These are phyloP conservation scores for Collybia sordida DNA, from an alignment of 768 basidiomycete species.

Conservation along the genomic window DNA sequence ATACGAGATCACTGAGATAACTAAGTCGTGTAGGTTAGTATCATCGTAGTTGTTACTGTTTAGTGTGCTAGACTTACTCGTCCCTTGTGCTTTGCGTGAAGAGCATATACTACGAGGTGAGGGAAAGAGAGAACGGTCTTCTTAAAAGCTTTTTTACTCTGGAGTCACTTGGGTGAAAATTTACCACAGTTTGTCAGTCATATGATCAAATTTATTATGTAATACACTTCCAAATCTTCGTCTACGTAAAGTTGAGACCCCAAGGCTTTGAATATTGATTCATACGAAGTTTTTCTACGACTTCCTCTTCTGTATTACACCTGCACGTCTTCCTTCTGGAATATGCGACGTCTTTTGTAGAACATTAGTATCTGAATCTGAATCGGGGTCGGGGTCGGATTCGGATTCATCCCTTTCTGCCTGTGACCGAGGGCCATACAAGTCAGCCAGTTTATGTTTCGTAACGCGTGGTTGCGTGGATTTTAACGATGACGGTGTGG, in stretches of 20 bases:
- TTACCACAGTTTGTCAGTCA: not conserved
- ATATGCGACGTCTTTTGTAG: slow-evolving; percentile 51
- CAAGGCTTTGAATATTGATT: not conserved
- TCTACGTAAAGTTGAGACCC: not conserved
- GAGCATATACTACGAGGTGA: slow-evolving; percentile 55
- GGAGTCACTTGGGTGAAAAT: no score
- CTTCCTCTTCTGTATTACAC: slow-evolving; percentile 21
- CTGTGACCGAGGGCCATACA: slow-evolving; percentile 34
- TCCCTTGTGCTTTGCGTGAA: slow-evolving; percentile 87
- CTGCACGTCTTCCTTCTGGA: slow-evolving; percentile 56
- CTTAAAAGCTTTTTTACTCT: no score
- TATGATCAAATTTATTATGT: not conserved
- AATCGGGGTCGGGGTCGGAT: slow-evolving; percentile 43
- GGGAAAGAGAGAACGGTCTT: slow-evolving; percentile 6
- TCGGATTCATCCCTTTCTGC: slow-evolving; percentile 32
- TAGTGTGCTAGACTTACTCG: slow-evolving; percentile 55
- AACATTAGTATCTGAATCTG: slow-evolving; percentile 31
- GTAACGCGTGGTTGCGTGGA: slow-evolving; percentile 26
- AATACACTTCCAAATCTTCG: not conserved
- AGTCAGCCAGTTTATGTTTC: slow-evolving; percentile 28
- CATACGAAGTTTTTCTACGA: slow-evolving; percentile 1
- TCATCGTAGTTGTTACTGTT: no score
- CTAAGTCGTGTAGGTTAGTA: slow-evolving; percentile 34
- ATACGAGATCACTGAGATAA: slow-evolving; percentile 90
- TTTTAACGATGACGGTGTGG: slow-evolving; percentile 26